Evolutionary conservation across 2,329 filamentous ascomycete species (phyloP).

Genomic region (Lecanoromycetidae sp.): DNA sequence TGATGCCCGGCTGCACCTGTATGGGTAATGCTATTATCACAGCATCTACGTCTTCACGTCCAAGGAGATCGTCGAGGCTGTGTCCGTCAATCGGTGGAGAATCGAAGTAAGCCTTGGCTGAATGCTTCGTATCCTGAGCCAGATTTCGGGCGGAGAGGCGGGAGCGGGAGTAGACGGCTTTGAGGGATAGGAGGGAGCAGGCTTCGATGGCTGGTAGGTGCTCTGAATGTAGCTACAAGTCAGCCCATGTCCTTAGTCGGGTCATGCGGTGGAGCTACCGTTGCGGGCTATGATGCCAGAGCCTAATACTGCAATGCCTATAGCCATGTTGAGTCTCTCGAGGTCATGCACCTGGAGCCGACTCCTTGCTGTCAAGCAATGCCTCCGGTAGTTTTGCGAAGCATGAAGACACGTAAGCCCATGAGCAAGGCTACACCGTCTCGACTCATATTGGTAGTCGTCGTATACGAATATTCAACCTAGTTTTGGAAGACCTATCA

Average conservation of each 20-base stretch:
- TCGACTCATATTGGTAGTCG: too few species aligned
- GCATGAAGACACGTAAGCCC: too few species aligned
- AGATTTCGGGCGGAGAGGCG: constrained; percentile 40
- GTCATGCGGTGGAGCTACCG: neutral
- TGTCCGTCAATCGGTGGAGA: constrained; percentile 35
- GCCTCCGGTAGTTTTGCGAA: too few species aligned
- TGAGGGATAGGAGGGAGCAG: constrained; percentile 34
- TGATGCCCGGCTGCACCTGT: constrained; percentile 39
- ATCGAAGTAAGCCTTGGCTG: constrained; percentile 47
- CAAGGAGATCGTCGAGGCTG: constrained; percentile 35
- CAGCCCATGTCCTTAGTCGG: constrained; percentile 37
- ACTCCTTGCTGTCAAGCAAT: too few species aligned
- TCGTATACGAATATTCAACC: too few species aligned
- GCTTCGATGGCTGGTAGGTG: constrained; percentile 39
- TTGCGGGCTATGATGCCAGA: constrained; percentile 34
- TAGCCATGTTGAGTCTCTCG: constrained; percentile 18
- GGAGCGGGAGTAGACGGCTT: constrained; percentile 48
- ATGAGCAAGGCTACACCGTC: too few species aligned
- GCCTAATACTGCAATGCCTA: constrained; percentile 50
- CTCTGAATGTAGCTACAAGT: constrained; percentile 5
- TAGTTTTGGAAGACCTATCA: too few species aligned
- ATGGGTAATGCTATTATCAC: constrained; percentile 46
- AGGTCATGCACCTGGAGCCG: neutral
- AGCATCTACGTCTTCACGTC: constrained; percentile 37
- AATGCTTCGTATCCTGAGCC: constrained; percentile 23